Conservation (phyloP, 148 eudicot genomes). For the Vaccinium vitisidaea region DNA sequence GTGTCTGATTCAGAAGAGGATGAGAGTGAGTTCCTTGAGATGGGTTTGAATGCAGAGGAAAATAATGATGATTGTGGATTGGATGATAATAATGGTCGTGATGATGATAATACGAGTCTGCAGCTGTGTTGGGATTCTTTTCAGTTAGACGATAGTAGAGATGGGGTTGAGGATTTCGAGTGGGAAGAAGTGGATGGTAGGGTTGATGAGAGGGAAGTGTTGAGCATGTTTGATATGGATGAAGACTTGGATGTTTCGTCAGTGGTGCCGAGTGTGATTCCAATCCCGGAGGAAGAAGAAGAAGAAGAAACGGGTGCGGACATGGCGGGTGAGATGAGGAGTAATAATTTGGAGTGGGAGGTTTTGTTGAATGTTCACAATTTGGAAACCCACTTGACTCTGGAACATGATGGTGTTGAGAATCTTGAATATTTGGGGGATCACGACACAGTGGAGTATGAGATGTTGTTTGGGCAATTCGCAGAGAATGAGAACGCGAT, state of each 20-base stretch:
- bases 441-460: conserved; percentile 35
- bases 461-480: conserved; percentile 61
- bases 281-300: conserved; percentile 27
- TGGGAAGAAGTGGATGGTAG: conserved; percentile 65
- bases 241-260: conserved; percentile 35
- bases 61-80: conserved; percentile 17
- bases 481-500: conserved; percentile 35
- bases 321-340: conserved; percentile 11
- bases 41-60: conserved; percentile 35
- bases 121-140: conserved; percentile 49
- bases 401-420: conserved; percentile 25
- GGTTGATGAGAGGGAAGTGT: conserved; percentile 30
- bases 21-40: conserved; percentile 15
- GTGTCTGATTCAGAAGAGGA: conserved; percentile 36
- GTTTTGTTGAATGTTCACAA: conserved; percentile 33
- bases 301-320: conserved; percentile 33
- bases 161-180: conserved; percentile 46
- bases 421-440: not conserved
- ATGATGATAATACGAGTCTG: conserved; percentile 27
- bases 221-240: conserved; percentile 41
- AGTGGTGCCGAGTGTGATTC: conserved; percentile 22
- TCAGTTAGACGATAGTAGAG: conserved; percentile 34
- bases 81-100: conserved; percentile 32
- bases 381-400: conserved; percentile 24
- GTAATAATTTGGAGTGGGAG: conserved; percentile 43